Conservation (phyloP, 345 rosid genomes). For the Salix purpurea region DNA sequence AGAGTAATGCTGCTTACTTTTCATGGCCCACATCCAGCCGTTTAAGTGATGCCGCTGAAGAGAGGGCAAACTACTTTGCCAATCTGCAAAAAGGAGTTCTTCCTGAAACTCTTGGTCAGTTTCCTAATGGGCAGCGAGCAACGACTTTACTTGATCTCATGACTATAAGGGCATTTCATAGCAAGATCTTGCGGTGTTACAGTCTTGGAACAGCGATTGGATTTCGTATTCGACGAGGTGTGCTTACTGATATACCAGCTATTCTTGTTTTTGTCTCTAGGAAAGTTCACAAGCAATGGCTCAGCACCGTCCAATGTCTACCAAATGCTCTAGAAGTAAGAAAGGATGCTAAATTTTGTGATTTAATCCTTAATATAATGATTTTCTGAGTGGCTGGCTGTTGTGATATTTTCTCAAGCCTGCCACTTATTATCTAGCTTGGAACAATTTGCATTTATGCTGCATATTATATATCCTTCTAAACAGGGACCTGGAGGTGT, state of each 20-base stretch:
- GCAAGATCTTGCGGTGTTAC: slow-evolving; percentile 73
- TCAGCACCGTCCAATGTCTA: slow-evolving; percentile 68
- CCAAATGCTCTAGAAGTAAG: slow-evolving; percentile 80
- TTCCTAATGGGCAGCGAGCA: slow-evolving; percentile 84
- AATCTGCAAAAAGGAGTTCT: slow-evolving; percentile 90
- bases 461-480: neutral
- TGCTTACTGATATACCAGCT: slow-evolving; percentile 80
- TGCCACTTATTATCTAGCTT: slow-evolving; percentile 2
- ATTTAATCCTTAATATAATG: neutral
- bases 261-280: slow-evolving; percentile 92
- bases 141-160: slow-evolving; percentile 82
- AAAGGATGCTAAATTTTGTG: neutral
- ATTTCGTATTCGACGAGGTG: slow-evolving; percentile 70
- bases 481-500: slow-evolving; percentile 92
- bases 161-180: slow-evolving; percentile 96
- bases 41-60: slow-evolving; percentile 79
- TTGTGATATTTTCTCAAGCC: neutral
- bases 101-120: slow-evolving; percentile 64
- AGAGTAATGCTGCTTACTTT: slow-evolving; percentile 85
- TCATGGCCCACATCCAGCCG: slow-evolving; percentile 90
- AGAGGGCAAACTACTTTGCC: slow-evolving; percentile 82
- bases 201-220: slow-evolving; percentile 96
- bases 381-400: too few species aligned
- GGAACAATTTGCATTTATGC: slow-evolving; percentile 19
- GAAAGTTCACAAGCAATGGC: slow-evolving; percentile 95